Evolutionary conservation across 192 early-diverging fungal genomes (phyloP).

Genomic region (Gonapodya sp.): DNA sequence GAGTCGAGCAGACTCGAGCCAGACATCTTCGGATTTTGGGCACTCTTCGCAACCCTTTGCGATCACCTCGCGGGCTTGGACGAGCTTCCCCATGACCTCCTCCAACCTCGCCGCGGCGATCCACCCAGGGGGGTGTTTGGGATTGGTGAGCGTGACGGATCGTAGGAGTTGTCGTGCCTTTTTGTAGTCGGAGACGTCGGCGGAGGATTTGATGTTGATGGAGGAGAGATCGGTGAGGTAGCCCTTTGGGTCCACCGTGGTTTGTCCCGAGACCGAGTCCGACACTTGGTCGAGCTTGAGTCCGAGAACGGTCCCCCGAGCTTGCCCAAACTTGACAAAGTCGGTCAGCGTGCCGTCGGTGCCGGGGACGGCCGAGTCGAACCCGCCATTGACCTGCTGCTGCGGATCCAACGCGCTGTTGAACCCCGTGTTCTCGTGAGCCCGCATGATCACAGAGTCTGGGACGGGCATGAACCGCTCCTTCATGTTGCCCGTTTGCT

Average conservation of each 20-base stretch:
- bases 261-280: conserved; percentile 76
- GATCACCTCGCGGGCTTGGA: conserved; percentile 76
- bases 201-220: conserved; percentile 64
- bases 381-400: conserved; percentile 46
- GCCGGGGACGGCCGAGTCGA: conserved; percentile 38
- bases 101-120: conserved; percentile 95
- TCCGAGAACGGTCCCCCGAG: conserved; percentile 81
- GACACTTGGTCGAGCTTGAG: conserved; percentile 86
- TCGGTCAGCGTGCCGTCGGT: conserved; percentile 65
- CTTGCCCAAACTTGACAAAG: conserved; percentile 86
- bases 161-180: conserved; percentile 78
- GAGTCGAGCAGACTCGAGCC: conserved; percentile 90
- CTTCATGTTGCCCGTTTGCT: conserved; percentile 34
- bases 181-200: conserved; percentile 81
- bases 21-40: conserved; percentile 88
- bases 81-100: conserved; percentile 76
- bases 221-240: conserved; percentile 90
- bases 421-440: conserved; percentile 38
- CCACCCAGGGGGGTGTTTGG: conserved; percentile 95
- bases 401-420: conserved; percentile 53
- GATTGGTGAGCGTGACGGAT: conserved; percentile 88
- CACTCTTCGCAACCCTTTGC: conserved; percentile 90
- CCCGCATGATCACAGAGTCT: conserved; percentile 57
- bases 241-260: conserved; percentile 88
- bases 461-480: conserved; percentile 38